Evolutionary conservation across 1,284 basidiomycete species (phyloP), one percentile per base, ranked within the genome.

Genomic region (Rhodotorula sp.): DNA sequence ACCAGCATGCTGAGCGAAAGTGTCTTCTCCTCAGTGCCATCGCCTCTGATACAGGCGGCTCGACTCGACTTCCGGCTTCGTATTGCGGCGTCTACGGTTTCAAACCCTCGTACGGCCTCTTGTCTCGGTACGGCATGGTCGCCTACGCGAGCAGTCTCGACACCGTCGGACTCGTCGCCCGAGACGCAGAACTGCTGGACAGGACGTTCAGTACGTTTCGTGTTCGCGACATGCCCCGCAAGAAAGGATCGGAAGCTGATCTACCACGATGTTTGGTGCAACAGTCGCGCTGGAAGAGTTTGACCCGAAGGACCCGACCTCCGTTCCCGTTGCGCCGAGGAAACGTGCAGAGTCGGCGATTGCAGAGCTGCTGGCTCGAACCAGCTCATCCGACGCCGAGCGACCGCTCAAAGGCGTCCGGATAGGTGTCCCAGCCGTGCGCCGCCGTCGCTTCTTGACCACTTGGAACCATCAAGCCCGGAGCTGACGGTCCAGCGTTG

Each of bases 11-110:
- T n/a, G n/a, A n/a, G 33, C 45, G 7, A 30, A 17, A n/a, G n/a
- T n/a, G n/a, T 6, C 42, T 20, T 8, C 44, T 10, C 18, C 6
- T 12, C 67, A 95, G 93, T 53, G 92, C 95, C 0, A 81, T 99
- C 37, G 92, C 89, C 4, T 95, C 93, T 0, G 95, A 99, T 79
- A 99, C 96, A 0, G 96, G 95, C 10, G 96, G 95, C 0, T 98
- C 95, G 10, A 88, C 91, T 7, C 86, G 95, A 46, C 83, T 99
- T 3, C 96, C 95, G 0, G 95, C 95, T 0, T 89, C 93, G 1
- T 98, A 96, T 79, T 97, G 93, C 77, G 94, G 95, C 5, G 84
- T 97, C 0, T 87, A 91, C 6, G 95, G 95, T 0, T 82, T 98
- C 62, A 99, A 99, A 79, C 95, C 95, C 0, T 95, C 93, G 0